Conservation (phyloP, 177 flowering plant genomes). For the Vitis hybrid region DNA sequence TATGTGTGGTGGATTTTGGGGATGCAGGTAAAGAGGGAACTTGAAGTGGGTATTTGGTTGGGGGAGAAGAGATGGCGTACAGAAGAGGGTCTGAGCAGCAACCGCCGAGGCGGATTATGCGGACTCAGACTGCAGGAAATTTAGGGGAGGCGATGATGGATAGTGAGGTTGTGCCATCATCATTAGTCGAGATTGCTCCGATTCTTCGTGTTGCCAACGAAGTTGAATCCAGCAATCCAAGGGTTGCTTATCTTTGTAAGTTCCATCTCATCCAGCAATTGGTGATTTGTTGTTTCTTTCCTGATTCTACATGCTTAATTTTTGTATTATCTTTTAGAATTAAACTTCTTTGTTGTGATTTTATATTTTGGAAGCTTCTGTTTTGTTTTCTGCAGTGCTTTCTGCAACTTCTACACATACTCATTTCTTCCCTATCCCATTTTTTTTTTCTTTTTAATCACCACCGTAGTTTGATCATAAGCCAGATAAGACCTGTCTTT, state of each 20-base stretch:
- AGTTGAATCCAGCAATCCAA: conserved; percentile 37
- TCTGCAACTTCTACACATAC: no score
- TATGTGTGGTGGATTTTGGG: background rate
- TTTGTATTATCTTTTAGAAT: no score
- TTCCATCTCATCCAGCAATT: background rate
- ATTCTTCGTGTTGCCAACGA: conserved; percentile 51
- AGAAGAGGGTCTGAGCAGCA: conserved; percentile 33
- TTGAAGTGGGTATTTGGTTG: background rate
- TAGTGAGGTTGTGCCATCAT: conserved; percentile 45
- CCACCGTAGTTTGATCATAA: no score
- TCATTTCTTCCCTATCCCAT: no score
- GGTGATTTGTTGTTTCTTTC: no score
- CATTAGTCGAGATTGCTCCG: conserved; percentile 41
- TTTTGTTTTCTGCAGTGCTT: no score
- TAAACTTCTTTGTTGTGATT: no score
- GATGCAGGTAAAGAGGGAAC: conserved; percentile 7
- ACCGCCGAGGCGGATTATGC: conserved; percentile 31
- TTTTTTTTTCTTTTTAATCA: no score
- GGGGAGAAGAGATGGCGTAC: conserved; percentile 19
- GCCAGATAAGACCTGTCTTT: no score
- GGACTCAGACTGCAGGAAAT: conserved; percentile 44
- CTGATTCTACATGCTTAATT: no score
- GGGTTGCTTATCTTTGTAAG: conserved; percentile 49
- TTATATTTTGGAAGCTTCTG: no score
- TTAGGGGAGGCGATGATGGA: conserved; percentile 37